Evolutionary conservation across 257 asterid genomes (phyloP).

Genomic region (Nicotiana benthamiana): DNA sequence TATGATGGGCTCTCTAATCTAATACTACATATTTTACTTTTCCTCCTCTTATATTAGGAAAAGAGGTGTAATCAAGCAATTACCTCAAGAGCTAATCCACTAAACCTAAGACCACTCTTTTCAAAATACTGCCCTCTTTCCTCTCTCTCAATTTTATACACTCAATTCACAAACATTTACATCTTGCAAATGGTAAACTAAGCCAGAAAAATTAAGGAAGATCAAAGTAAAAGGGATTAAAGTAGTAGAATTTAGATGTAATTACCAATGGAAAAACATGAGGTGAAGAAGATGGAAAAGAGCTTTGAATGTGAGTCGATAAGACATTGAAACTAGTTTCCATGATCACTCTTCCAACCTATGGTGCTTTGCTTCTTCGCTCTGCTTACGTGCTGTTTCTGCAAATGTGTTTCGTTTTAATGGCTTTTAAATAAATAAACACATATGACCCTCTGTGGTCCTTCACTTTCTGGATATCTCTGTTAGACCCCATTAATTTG

Average conservation of each 20-base stretch:
- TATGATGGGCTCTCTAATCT: background rate
- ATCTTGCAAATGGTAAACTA: too few relatives aligned
- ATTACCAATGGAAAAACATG: background rate
- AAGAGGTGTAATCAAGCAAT: background rate
- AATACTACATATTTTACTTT: background rate
- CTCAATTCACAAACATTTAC: background rate
- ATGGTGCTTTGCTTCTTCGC: background rate
- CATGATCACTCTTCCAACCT: background rate
- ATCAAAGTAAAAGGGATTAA: background rate
- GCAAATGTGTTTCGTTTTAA: background rate
- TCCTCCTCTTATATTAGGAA: background rate
- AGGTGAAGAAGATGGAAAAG: background rate
- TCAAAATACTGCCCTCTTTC: too few relatives aligned
- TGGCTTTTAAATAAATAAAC: background rate
- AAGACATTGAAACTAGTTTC: background rate
- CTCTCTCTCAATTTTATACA: too few relatives aligned
- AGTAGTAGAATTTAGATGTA: background rate
- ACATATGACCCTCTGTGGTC: background rate
- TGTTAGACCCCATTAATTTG: background rate
- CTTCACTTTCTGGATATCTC: background rate
- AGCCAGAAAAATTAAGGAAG: background rate
- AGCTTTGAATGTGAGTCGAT: background rate
- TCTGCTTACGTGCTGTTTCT: background rate
- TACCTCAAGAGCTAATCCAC: background rate
- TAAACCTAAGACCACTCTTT: background rate